These are phyloP conservation scores for Davidsoniella virescens DNA, from an alignment of 2,329 filamentous ascomycete genomes.

Conservation along the genomic window DNA sequence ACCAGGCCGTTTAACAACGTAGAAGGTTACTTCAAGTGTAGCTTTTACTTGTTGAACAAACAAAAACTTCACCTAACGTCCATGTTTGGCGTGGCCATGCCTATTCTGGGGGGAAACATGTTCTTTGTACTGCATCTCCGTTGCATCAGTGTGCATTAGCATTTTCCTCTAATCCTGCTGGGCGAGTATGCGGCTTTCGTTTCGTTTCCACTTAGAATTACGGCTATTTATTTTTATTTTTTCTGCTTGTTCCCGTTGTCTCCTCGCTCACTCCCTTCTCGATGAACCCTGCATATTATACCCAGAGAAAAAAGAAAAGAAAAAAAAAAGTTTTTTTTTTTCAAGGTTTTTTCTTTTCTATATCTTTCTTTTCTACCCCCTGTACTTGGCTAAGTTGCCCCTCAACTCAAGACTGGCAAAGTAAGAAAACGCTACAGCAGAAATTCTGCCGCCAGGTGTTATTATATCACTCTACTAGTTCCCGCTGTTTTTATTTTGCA, in stretches of 20 bases:
- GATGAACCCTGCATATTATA: neutral
- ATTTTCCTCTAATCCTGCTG: too few species aligned
- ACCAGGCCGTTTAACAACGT: too few species aligned
- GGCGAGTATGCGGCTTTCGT: too few species aligned
- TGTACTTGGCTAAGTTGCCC: neutral
- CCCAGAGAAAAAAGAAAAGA: slow-evolving; percentile 12
- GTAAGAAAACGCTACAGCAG: too few species aligned
- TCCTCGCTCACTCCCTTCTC: neutral
- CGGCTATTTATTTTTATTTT: neutral
- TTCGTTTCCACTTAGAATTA: too few species aligned
- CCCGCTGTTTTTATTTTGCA: neutral
- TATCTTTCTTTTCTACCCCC: slow-evolving; percentile 17
- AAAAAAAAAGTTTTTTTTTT: slow-evolving; percentile 13
- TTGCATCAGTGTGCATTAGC: too few species aligned
- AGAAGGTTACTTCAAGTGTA: too few species aligned
- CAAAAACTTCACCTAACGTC: neutral
- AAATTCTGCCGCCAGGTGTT: too few species aligned
- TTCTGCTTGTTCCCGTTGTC: neutral
- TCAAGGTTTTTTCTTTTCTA: neutral
- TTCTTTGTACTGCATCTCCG: too few species aligned
- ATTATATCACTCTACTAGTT: neutral
- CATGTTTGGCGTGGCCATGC: slow-evolving; percentile 8
- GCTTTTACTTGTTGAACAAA: too few species aligned
- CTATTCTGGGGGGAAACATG: neutral
- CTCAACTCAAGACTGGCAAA: too few species aligned